Conservation (phyloP, 345 rosid genomes). For the Gossypium rotundifolium region DNA sequence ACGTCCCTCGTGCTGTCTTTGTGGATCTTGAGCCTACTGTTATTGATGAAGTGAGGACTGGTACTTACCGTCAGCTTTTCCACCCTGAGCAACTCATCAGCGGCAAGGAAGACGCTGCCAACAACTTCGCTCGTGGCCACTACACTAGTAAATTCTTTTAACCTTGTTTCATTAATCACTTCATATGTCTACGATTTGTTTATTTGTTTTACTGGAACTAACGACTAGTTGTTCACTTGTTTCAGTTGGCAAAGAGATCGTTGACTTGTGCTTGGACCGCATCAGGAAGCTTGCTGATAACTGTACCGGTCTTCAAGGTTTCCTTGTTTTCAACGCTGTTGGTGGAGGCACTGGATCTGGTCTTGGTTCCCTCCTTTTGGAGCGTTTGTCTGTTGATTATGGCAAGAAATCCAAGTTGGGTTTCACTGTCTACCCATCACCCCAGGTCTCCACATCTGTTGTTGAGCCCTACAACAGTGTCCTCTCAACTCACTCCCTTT, state of each 20-base stretch:
- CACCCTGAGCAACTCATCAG: conserved; percentile 58
- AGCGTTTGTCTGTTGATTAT: conserved; percentile 69
- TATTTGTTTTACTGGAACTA: neutral
- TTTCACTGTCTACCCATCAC: conserved; percentile 79
- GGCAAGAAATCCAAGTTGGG: conserved; percentile 70
- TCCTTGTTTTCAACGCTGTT: conserved; percentile 74
- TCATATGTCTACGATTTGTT: neutral
- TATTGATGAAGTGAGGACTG: conserved; percentile 54
- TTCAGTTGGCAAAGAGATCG: conserved; percentile 76
- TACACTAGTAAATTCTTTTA: conserved; percentile 46
- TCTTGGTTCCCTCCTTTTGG: conserved; percentile 69
- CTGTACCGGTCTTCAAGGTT: conserved; percentile 83
- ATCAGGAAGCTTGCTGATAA: conserved; percentile 75
- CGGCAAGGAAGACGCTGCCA: conserved; percentile 81
- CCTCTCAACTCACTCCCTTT: conserved; percentile 64
- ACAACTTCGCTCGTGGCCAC: conserved; percentile 84
- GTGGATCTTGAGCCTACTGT: conserved; percentile 86
- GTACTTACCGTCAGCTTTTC: conserved; percentile 48
- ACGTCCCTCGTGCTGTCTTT: conserved; percentile 72
- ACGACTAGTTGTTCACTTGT: neutral
- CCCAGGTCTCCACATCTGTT: conserved; percentile 71
- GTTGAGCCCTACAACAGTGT: conserved; percentile 83
- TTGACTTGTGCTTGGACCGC: conserved; percentile 71
- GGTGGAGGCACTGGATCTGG: conserved; percentile 89
- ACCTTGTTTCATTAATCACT: neutral